phyloP scores from a whole-genome alignment of 1,284 basidiomycete genomes.

The Naganishia cerealis region DNA sequence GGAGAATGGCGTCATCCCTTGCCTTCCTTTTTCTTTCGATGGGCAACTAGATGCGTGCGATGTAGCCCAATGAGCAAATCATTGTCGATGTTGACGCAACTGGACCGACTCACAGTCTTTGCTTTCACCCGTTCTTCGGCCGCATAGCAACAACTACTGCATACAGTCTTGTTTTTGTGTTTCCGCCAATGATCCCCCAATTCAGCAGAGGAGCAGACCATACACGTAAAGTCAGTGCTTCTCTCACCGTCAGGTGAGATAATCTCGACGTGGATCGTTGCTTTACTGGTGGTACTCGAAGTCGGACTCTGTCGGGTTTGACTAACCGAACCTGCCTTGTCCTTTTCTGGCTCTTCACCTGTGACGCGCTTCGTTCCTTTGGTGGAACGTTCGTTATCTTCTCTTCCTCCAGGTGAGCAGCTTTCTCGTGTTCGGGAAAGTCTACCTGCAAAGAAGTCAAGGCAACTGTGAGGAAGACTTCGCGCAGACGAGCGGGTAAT shows the following conservation, averaged over 20 bases:
- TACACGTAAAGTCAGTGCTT: not conserved
- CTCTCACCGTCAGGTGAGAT: not conserved
- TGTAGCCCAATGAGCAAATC: not conserved
- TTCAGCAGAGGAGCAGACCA: not conserved
- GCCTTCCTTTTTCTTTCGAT: not conserved
- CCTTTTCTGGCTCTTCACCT: no score
- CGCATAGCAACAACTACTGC: not conserved
- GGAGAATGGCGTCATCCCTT: conserved; percentile 10
- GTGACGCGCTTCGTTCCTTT: no score
- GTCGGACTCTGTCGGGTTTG: not conserved
- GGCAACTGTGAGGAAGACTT: not conserved
- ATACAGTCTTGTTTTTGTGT: not conserved
- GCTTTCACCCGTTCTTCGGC: not conserved
- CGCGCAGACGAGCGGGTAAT: not conserved
- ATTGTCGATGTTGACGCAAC: not conserved
- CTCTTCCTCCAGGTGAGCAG: not conserved
- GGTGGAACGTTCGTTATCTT: not conserved
- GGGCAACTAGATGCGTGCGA: not conserved
- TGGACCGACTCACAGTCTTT: not conserved
- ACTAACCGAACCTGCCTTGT: no score
- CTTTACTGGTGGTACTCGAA: not conserved
- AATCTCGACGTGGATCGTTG: not conserved
- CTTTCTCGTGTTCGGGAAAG: not conserved
- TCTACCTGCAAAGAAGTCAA: not conserved
- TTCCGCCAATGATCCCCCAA: not conserved